Conservation (phyloP, 495 filamentous ascomycete genomes). For the Aspergillus bertholletiae region DNA sequence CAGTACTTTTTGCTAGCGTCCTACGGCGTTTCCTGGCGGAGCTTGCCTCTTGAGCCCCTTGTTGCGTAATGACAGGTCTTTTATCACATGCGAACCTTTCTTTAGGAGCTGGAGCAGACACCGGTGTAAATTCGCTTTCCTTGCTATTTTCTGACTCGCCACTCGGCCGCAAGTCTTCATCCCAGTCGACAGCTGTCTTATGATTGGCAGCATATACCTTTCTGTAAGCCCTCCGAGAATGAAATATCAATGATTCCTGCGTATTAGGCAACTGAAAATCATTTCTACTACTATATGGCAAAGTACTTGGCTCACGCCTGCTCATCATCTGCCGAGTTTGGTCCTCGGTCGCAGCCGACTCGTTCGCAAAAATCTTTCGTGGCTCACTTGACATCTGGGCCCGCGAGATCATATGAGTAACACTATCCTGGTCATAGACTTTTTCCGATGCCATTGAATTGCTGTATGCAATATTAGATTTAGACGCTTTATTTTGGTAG, state of each 20-base stretch:
- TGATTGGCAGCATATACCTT: slow-evolving; percentile 12
- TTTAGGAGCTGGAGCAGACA: slow-evolving; percentile 17
- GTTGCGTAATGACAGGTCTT: slow-evolving; percentile 4
- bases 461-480: background rate
- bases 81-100: background rate
- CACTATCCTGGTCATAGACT: background rate
- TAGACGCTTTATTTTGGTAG: background rate
- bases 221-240: background rate
- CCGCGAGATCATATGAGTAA: background rate
- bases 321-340: background rate
- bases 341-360: background rate
- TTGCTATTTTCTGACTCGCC: slow-evolving; percentile 4
- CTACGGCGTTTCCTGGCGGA: background rate
- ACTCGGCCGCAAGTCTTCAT: slow-evolving; percentile 32
- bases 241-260: slow-evolving; percentile 16
- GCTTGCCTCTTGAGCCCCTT: background rate
- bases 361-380: background rate
- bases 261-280: slow-evolving; percentile 7
- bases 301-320: background rate
- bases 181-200: slow-evolving; percentile 28
- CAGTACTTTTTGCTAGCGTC: background rate
- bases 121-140: slow-evolving; percentile 8
- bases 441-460: background rate
- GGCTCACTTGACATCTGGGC: background rate
- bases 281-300: background rate